phyloP scores from a whole-genome alignment of 176 grass and related monocot genomes.

The Stipa capillata region DNA sequence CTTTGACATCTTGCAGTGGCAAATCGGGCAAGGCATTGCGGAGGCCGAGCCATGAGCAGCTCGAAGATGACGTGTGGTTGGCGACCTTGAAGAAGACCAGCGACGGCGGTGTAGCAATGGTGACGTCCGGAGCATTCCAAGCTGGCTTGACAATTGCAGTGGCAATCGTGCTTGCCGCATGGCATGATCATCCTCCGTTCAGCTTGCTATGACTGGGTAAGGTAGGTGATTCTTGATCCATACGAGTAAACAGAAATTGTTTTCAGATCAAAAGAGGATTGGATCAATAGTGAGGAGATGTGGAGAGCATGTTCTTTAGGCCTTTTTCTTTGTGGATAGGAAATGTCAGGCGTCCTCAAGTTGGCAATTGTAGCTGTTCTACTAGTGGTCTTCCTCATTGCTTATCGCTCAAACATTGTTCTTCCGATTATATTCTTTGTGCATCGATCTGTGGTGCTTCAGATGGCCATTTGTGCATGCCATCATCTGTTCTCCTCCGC shows the following conservation, averaged over 20 bases:
- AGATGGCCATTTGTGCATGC: too few relatives aligned
- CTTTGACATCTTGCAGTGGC: slow-evolving; percentile 21
- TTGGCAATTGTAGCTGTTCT: neutral
- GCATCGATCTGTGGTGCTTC: neutral
- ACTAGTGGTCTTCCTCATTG: neutral
- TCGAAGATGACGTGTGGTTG: slow-evolving; percentile 69
- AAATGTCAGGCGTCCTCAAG: neutral
- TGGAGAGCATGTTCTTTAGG: slow-evolving; percentile 10
- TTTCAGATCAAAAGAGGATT: slow-evolving; percentile 23
- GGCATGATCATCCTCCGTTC: neutral
- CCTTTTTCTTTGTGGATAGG: slow-evolving; percentile 25
- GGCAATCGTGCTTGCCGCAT: slow-evolving; percentile 17
- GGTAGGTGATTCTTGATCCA: slow-evolving; percentile 3
- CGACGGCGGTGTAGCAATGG: neutral
- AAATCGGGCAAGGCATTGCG: slow-evolving; percentile 31
- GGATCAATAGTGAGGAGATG: neutral
- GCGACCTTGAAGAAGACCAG: slow-evolving; percentile 49
- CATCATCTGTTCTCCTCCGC: neutral
- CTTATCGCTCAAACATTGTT: neutral
- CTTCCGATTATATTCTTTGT: slow-evolving; percentile 1
- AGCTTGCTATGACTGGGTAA: slow-evolving; percentile 7
- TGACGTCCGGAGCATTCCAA: neutral
- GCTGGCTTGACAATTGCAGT: slow-evolving; percentile 13
- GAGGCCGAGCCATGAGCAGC: slow-evolving; percentile 55
- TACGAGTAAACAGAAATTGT: slow-evolving; percentile 5